These are phyloP conservation scores for Hygrocybe coccinea DNA, from an alignment of 768 basidiomycete species.

Conservation along the genomic window DNA sequence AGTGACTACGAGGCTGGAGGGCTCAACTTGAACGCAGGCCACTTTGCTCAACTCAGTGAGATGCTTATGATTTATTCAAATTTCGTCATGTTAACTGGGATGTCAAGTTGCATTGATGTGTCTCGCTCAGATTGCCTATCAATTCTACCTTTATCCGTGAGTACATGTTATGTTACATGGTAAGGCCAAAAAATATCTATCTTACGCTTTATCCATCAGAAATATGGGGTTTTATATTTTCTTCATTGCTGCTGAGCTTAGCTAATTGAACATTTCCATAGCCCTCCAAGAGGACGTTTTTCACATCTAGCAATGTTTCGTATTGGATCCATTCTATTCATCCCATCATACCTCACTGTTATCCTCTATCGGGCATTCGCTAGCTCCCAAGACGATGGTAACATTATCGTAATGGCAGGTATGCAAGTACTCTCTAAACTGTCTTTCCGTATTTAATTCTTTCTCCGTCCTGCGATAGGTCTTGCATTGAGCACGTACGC, in stretches of 20 bases:
- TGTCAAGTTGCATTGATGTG: slow-evolving; percentile 85
- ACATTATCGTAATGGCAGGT: slow-evolving; percentile 78
- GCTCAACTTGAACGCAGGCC: slow-evolving; percentile 80
- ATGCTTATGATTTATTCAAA: slow-evolving; percentile 6
- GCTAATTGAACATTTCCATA: slow-evolving; percentile 23
- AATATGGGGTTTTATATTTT: slow-evolving; percentile 54
- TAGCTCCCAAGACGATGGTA: slow-evolving; percentile 62
- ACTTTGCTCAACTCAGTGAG: slow-evolving; percentile 88
- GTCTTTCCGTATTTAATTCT: neutral
- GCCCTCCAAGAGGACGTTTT: slow-evolving; percentile 76
- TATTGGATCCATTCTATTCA: slow-evolving; percentile 77
- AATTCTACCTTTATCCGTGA: slow-evolving; percentile 86
- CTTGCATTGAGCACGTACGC: slow-evolving; percentile 78
- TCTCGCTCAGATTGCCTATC: slow-evolving; percentile 87
- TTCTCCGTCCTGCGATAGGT: slow-evolving; percentile 37
- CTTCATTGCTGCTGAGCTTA: slow-evolving; percentile 6
- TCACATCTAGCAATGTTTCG: slow-evolving; percentile 89
- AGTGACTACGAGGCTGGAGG: slow-evolving; percentile 86
- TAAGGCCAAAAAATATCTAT: neutral
- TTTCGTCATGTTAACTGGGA: slow-evolving; percentile 5
- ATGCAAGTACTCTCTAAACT: slow-evolving; percentile 24
- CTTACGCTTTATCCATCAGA: slow-evolving; percentile 28
- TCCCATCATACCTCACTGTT: slow-evolving; percentile 84
- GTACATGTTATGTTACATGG: slow-evolving; percentile 24
- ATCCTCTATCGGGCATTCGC: slow-evolving; percentile 71